Evolutionary conservation across 2,329 filamentous ascomycete genomes (phyloP), one percentile per base, ranked within the genome.

Genomic region (Ceratocystis diversiconidia): DNA sequence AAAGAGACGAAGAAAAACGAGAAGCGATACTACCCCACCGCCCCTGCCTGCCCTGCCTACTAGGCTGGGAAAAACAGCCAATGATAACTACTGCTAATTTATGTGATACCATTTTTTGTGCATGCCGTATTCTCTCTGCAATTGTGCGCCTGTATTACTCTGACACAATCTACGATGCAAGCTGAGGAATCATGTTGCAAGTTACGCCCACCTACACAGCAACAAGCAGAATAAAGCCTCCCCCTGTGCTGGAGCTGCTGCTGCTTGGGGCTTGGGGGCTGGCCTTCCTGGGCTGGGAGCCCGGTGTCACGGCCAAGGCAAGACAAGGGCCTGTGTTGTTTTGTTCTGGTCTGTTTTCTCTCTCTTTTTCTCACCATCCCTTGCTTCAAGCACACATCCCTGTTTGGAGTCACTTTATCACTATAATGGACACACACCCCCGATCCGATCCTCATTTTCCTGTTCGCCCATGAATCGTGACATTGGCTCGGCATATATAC

Each of bases 401-500:
- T 41, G 36, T 15, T 41, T 41, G 10, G 15, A 41, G 36, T 15
- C 10, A 5, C 36, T 41, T 25, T 28, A 52, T 28, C 48, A 10
- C 22, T 52, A 52, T 52, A 28, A 3, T 5, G 15, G 48, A 10
- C 25, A 19, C 6, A 5, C 55, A 3, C 48, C 48, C 48, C 6
- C 1, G n/a, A 7, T 12, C 46, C 46, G n/a, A 22, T 22, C 22
- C 46, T 50, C n/a, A 19, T 22, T 52, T 25, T 52, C 48, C 22
- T 25, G n/a, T 6, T 10, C 48, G 6, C 17, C 5, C 10, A 19
- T 59, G 15, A 17, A 36, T 59, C 55, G 28, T 59, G 55, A 5
- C 55, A 59, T 59, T n/a, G 55, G 55, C 55, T 36, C 55, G 55
- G 55, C 28, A 59, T 19, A 57, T 19, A 30, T 30, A 32, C 55